Evolutionary conservation across 2,329 filamentous ascomycete species (phyloP), one percentile per base, ranked within the genome.

Genomic region (Pestalotiopsis sp.): DNA sequence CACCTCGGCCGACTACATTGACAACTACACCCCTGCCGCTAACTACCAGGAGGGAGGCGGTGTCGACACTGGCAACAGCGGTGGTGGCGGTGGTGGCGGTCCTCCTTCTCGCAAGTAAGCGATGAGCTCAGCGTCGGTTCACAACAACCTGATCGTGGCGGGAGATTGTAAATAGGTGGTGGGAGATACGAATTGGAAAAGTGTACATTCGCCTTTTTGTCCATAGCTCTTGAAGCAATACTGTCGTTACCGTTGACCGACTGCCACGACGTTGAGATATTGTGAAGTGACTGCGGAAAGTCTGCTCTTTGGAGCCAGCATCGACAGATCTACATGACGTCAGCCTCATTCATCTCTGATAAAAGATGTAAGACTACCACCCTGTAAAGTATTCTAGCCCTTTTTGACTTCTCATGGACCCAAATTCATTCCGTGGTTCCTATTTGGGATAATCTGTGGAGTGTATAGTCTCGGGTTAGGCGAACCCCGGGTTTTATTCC

Each of bases 41-140:
- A 72, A 75, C 67, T 76, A 75, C 70, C 73, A 75, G 66, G 69
- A 72, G 63, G 71, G 66, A 14, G 73, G 74, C 22, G 74, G 73
- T 52, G 74, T 76, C 13, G 63, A 71, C 9, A 71, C 63, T 39
- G 68, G 67, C 14, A 70, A 71, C 35, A 63, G 64, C 20, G 69
- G 68, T 39, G 58, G 58, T n/a, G 56, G 65, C 9, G 69, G 68
- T 4, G 70, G 71, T 67, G 70, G 70, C 20, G 24, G 24, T 9
- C 38, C 38, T 65, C 62, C 62, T 63, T 61, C 56, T 17, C 56
- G 56, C 56, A 58, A 58, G 56, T 58, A 58, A 26, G 20, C 11
- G 56, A n/a, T 35, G 22, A 13, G 14, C 14, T 17, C 22, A 26
- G 24, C 56, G 11, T 14, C 24, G 26, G 24, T 58, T 58, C 56